Evolutionary conservation across 164 flowering plant genomes (phyloP), one percentile per base, ranked within the genome.

Genomic region (Sextonia rubra): DNA sequence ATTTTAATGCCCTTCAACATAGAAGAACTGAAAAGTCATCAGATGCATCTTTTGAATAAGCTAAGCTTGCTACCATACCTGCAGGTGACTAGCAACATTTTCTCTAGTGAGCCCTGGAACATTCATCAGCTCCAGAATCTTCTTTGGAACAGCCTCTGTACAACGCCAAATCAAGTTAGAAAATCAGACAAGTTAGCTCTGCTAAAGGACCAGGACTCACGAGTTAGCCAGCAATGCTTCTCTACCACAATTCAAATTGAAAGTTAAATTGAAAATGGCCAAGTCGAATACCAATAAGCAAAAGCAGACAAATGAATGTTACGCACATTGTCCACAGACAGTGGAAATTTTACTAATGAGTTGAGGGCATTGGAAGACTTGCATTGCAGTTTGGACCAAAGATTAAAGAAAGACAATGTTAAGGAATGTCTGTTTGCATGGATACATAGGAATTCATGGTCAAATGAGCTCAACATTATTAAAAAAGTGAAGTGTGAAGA

Each of bases 31-130:
- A 15, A 52, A 52, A 52, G 58, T 20, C 1, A 52, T 11, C 17
- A 52, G 58, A 52, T 52, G 58, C 58, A 12, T 52, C 58, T 52
- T 52, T 52, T 27, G 23, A 12, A 15, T 22, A 49, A 64, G 26
- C 56, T 62, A 58, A 58, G 23, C 2, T 8, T 64, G 65, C 49
- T 25, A n/a, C 55, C 25, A n/a, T 83, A 94, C 99, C 95, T 94
- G 99, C 73, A 94, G 91, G 76, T 94, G 99, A 81, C 98, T 92
- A 2, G 99, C 99, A 73, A 95, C 99, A 83, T 95, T 95, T 83
- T 95, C 99, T 74, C 99, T 85, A 25, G 96, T 92, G 18, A 95
- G 89, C 22, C 98, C 98, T 23, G 93, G 93, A 66, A 95, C 93
- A 82, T 91, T 95, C 99, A 92, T 95, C 81, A 91, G 73, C 83